Evolutionary conservation across 2,329 filamentous ascomycete species (phyloP).

Genomic region (Ceratocystis ficicola): DNA sequence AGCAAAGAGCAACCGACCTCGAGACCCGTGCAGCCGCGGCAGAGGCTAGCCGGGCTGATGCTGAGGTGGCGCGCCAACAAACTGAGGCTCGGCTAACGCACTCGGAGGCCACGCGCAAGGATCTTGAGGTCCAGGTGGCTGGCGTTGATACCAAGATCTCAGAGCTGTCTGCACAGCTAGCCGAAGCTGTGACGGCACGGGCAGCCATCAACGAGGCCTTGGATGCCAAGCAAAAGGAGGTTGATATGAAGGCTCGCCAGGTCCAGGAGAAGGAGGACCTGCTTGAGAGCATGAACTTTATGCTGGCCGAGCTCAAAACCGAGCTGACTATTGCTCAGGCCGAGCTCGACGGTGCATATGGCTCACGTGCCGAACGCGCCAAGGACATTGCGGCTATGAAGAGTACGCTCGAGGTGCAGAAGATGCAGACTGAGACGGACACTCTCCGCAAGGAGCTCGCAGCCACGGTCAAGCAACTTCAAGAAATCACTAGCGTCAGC

Average conservation of each 20-base stretch:
- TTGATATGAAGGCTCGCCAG: conserved; percentile 30
- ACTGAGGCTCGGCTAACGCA: conserved; percentile 18
- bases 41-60: conserved; percentile 19
- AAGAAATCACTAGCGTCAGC: conserved; percentile 42
- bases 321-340: conserved; percentile 49
- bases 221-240: conserved; percentile 34
- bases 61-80: conserved; percentile 23
- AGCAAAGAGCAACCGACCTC: conserved; percentile 27
- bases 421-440: conserved; percentile 38
- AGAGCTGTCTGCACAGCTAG: conserved; percentile 31
- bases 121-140: conserved; percentile 24
- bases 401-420: conserved; percentile 35
- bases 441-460: conserved; percentile 41
- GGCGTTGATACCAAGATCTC: conserved; percentile 29
- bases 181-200: conserved; percentile 28
- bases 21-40: conserved; percentile 20
- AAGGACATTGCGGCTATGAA: conserved; percentile 45
- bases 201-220: conserved; percentile 32
- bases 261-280: conserved; percentile 40
- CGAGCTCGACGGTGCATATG: conserved; percentile 50
- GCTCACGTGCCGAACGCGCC: conserved; percentile 46
- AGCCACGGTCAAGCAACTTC: conserved; percentile 40
- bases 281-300: conserved; percentile 39
- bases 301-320: conserved; percentile 48
- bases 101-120: conserved; percentile 20